phyloP scores from a whole-genome alignment of 148 eudicot species.

The Selenicereus undatus region DNA sequence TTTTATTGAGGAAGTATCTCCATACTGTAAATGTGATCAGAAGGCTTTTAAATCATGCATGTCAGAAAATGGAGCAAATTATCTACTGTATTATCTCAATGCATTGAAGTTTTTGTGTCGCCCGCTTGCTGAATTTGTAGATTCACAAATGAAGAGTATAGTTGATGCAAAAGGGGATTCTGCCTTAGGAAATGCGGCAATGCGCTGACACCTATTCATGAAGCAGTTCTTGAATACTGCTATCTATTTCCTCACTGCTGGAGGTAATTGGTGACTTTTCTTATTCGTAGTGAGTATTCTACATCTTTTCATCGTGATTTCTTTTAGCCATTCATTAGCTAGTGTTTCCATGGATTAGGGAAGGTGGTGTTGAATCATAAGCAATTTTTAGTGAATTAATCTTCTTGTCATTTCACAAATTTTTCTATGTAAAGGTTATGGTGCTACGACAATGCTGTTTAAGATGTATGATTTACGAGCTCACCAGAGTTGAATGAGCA shows the following conservation, averaged over 20 bases:
- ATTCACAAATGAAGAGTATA: not conserved
- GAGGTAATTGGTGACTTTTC: not conserved
- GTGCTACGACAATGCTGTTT: too few relatives aligned
- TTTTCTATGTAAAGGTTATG: too few relatives aligned
- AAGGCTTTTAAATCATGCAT: slow-evolving; percentile 4
- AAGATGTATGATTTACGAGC: not conserved
- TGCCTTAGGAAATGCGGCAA: not conserved
- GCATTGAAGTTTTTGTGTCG: not conserved
- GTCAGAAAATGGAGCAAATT: too few relatives aligned
- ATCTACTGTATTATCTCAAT: not conserved
- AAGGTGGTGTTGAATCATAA: too few relatives aligned
- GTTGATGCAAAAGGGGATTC: not conserved
- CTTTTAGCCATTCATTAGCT: not conserved
- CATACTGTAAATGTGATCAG: not conserved
- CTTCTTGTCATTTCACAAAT: too few relatives aligned
- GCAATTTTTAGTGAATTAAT: too few relatives aligned
- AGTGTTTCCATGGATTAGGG: not conserved
- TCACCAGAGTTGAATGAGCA: not conserved
- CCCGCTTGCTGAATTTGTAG: not conserved
- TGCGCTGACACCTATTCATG: not conserved
- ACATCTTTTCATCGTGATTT: not conserved
- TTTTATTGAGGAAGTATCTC: not conserved
- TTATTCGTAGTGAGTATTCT: not conserved
- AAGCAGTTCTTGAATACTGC: not conserved
- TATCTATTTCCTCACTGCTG: not conserved